Base-by-base conservation (phyloP, 1,284 basidiomycete species). In the Termitomyces sp. region DNA sequence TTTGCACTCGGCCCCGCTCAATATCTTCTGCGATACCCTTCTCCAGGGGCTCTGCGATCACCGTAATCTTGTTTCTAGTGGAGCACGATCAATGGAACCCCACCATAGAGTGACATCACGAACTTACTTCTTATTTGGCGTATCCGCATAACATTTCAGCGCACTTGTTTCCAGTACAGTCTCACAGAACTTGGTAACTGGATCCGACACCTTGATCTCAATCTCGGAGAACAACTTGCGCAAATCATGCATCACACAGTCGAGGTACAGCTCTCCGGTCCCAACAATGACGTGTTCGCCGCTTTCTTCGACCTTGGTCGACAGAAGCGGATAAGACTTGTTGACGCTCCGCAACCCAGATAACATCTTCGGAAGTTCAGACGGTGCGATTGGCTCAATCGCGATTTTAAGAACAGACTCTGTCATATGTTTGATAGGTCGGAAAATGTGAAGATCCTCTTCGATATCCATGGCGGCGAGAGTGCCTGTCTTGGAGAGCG, bases 201-300 rank as follows among this genome's bases (percentile, higher is more conserved):
- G 97, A 74, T 99, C 97, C 30, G 94, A 97, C 13, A 99, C 94
- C 74, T 99, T 98, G 78, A 99, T 97, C 79, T 99, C 97, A 61
- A 99, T 97, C 75, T 99, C 97, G 42, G 91, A 85, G 73, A 97
- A 99, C 57, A 99, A 68, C 57, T 83, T 83, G 55, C 97, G 80
- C 57, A 99, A 73, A 72, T 99, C 97, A 67, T 99, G 95, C 85
- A 99, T 84, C 41, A 97, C 90, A 60, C 89, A 97, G 68, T 99
- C 97, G 63, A 99, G 78, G 71, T 97, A 98, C 46, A 99, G 74
- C 69, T 99, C 97, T 50, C 97, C 97, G 0, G 97, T 98, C 43
- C 97, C 97, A 57, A 99, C 84, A 49, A 99, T 74, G 52, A 99
- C 91, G 69, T 99, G 97, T 68, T 99, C 97, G 28, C 97, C 97